Evolutionary conservation across 2,329 filamentous ascomycete species (phyloP).

Genomic region (Lecanoromycetidae sp.): DNA sequence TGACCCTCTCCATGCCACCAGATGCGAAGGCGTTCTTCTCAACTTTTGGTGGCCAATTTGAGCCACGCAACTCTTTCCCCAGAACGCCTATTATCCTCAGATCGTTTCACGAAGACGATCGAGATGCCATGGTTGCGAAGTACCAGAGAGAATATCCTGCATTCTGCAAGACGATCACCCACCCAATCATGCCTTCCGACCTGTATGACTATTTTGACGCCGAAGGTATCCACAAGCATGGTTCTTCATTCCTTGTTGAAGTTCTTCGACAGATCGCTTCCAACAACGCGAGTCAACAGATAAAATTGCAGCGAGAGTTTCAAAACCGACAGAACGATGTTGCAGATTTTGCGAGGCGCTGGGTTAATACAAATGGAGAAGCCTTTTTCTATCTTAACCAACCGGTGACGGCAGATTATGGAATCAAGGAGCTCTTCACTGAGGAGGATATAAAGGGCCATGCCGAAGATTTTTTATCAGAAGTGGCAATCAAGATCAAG

Average conservation of each 20-base stretch:
- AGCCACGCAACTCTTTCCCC: not conserved
- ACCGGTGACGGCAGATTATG: not conserved
- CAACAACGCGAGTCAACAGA: not conserved
- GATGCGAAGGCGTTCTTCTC: constrained; percentile 12
- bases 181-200: not conserved
- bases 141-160: constrained; percentile 8
- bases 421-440: constrained; percentile 10
- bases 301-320: not conserved
- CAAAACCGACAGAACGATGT: no score
- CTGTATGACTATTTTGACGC: constrained; percentile 26
- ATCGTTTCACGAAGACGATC: constrained; percentile 8
- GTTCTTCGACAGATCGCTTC: constrained; percentile 21
- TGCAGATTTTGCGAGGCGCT: constrained; percentile 5
- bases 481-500: constrained; percentile 8
- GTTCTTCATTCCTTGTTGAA: constrained; percentile 22
- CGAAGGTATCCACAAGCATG: constrained; percentile 23
- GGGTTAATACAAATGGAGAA: constrained; percentile 8
- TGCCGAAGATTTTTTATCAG: constrained; percentile 10
- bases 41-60: constrained; percentile 3
- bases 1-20: no score
- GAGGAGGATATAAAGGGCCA: constrained; percentile 10
- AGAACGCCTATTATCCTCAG: constrained; percentile 3
- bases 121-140: not conserved
- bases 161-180: constrained; percentile 9
- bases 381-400: no score